phyloP scores from a whole-genome alignment of 345 rosid genomes.

The Salix arbutifolia region DNA sequence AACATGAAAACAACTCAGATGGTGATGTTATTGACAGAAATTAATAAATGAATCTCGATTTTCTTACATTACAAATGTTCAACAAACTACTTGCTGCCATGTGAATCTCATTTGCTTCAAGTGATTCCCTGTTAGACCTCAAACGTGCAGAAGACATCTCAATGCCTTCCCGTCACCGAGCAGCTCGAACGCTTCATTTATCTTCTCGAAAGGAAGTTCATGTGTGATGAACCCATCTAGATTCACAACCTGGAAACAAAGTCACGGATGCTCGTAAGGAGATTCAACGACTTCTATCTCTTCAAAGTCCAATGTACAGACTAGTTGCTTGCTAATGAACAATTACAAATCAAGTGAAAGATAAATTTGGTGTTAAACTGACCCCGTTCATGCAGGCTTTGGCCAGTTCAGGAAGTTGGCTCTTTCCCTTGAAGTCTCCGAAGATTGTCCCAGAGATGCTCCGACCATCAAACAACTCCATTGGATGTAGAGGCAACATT shows the following conservation, averaged over 20 bases:
- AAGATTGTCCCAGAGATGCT: too few species aligned
- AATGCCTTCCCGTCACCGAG: too few species aligned
- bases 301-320: not conserved
- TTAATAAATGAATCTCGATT: not conserved
- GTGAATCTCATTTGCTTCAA: too few species aligned
- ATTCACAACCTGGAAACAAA: too few species aligned
- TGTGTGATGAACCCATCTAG: too few species aligned
- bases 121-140: too few species aligned
- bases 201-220: too few species aligned
- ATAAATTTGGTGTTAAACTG: not conserved
- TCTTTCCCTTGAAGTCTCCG: too few species aligned
- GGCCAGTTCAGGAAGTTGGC: conserved; percentile 28
- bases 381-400: conserved; percentile 27
- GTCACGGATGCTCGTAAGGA: not conserved
- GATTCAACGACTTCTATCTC: not conserved
- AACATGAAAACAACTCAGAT: not conserved
- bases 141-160: conserved; percentile 40
- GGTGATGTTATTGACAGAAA: not conserved
- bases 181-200: too few species aligned
- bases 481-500: conserved; percentile 31
- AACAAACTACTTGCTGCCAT: not conserved
- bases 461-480: conserved; percentile 46
- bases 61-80: not conserved
- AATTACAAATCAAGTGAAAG: not conserved
- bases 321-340: not conserved